Evolutionary conservation across 805 yeast species (phyloP).

Genomic region (Priceomyces haplophilus): DNA sequence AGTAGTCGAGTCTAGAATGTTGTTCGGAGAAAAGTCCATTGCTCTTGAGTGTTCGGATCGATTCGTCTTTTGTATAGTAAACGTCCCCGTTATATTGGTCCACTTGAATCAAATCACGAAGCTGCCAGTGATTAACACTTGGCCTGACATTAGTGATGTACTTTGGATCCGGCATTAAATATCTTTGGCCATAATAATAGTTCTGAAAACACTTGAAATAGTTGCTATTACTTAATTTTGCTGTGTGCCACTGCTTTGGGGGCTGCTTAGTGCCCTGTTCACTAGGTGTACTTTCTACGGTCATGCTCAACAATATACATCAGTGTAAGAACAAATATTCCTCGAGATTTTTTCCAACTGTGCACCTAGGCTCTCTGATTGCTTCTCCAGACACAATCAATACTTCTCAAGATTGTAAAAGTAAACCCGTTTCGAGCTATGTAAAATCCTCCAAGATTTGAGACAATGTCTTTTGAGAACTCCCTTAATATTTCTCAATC

Average conservation of each 20-base stretch:
- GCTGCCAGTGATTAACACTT: slow-evolving; percentile 67
- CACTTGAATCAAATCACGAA: slow-evolving; percentile 67
- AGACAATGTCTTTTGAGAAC: neutral
- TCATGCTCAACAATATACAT: neutral
- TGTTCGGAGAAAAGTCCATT: slow-evolving; percentile 23
- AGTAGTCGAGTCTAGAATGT: slow-evolving; percentile 53
- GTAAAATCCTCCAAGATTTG: no score
- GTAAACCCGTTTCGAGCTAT: no score
- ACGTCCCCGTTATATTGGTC: slow-evolving; percentile 43
- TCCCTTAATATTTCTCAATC: neutral
- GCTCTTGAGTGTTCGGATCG: slow-evolving; percentile 40
- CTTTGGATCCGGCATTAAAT: slow-evolving; percentile 33
- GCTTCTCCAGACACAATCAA: neutral
- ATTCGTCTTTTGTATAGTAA: slow-evolving; percentile 57
- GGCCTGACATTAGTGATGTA: slow-evolving; percentile 32
- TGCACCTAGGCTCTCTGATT: neutral
- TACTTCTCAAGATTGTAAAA: no score
- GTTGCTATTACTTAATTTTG: slow-evolving; percentile 8
- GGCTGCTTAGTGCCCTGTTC: neutral
- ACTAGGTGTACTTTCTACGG: neutral
- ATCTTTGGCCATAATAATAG: slow-evolving; percentile 38
- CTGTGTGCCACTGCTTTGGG: neutral
- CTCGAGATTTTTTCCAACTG: neutral
- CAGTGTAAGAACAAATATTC: neutral
- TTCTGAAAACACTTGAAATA: slow-evolving; percentile 38